These are phyloP conservation scores for Parsonsia alboflavescens DNA, from an alignment of 257 asterid genomes.

Conservation along the genomic window DNA sequence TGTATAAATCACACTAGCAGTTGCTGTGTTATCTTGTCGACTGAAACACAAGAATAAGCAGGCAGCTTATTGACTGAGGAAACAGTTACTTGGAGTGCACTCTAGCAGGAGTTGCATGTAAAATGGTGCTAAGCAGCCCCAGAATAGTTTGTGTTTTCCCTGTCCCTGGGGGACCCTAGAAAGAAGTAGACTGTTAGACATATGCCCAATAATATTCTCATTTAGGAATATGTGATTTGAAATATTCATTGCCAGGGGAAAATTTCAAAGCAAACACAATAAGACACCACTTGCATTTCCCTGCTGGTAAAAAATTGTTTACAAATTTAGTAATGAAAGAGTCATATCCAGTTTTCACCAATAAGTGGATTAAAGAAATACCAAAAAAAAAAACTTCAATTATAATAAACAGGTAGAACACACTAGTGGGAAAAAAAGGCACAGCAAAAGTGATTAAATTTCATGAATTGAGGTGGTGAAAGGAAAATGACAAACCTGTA, in stretches of 20 bases:
- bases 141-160: slow-evolving; percentile 99
- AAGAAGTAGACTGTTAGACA: slow-evolving; percentile 31
- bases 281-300: background rate
- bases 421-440: background rate
- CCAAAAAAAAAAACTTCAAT: background rate
- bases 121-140: slow-evolving; percentile 88
- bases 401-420: slow-evolving; percentile 5
- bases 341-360: slow-evolving; percentile 1
- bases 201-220: background rate
- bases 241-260: background rate
- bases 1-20: background rate
- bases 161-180: slow-evolving; percentile 98
- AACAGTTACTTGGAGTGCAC: slow-evolving; percentile 58
- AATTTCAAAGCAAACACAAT: background rate
- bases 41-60: slow-evolving; percentile 1
- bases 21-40: background rate
- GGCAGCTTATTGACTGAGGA: background rate
- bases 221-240: background rate
- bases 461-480: slow-evolving; percentile 13
- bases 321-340: background rate
- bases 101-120: slow-evolving; percentile 97
- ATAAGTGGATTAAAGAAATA: background rate
- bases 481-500: slow-evolving; percentile 65
- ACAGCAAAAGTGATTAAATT: background rate
- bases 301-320: background rate